phyloP scores from a whole-genome alignment of 192 early-diverging fungal species.

The Backusella morwellensis region DNA sequence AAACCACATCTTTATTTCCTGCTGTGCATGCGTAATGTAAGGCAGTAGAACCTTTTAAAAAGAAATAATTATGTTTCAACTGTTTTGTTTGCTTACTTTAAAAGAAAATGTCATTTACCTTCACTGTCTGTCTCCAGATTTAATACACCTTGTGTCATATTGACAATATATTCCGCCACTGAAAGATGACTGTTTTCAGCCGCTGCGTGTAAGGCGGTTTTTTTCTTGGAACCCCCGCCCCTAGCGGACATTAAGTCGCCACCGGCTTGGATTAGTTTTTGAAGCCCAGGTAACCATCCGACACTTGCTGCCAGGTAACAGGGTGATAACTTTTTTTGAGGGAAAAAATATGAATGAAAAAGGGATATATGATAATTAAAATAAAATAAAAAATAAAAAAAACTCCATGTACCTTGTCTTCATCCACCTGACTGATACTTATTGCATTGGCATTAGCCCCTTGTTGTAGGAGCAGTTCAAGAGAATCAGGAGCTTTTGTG shows the following conservation, averaged over 20 bases:
- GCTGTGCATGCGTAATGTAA: conserved; percentile 31
- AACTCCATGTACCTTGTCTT: conserved; percentile 24
- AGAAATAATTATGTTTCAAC: neutral
- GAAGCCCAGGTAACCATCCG: conserved; percentile 31
- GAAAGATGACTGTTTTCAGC: conserved; percentile 14
- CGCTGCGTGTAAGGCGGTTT: conserved; percentile 12
- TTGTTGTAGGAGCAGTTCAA: conserved; percentile 31
- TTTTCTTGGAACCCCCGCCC: conserved; percentile 17
- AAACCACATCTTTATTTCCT: conserved; percentile 18
- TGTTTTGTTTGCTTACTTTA: neutral
- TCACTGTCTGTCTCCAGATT: neutral
- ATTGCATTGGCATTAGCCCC: conserved; percentile 37
- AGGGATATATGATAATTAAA: neutral
- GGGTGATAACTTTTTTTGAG: conserved; percentile 10
- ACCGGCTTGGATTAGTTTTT: conserved; percentile 30
- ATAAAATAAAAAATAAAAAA: neutral
- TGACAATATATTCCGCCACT: conserved; percentile 5
- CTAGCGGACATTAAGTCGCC: conserved; percentile 22
- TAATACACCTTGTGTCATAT: neutral
- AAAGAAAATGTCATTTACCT: neutral
- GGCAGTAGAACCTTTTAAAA: conserved; percentile 20
- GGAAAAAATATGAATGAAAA: neutral
- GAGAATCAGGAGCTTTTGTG: conserved; percentile 12
- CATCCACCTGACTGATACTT: conserved; percentile 21
- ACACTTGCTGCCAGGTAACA: conserved; percentile 34